Evolutionary conservation across 805 yeast species (phyloP), one percentile per base, ranked within the genome.

Genomic region (Tetrapisispora arboricola): DNA sequence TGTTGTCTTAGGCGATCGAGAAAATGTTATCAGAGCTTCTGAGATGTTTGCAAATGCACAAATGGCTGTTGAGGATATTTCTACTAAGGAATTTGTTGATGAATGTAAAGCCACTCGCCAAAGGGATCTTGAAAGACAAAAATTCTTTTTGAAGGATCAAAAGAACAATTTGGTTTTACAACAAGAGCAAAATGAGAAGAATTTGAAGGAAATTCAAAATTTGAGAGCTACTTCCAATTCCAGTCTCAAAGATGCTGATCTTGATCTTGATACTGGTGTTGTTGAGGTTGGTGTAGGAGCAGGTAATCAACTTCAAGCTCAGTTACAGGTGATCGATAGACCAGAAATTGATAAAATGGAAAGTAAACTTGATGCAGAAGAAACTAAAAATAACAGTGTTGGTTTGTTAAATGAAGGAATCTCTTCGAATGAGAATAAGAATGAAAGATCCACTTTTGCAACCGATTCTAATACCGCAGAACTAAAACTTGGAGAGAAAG

Each of bases 31-130:
- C 31, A 73, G 73, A 50, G 95, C 97, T 0, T 83, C 90, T 42
- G 98, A 92, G 59, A 88, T 92, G 97, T 75, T 75, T 56, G 94
- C 96, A 11, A 88, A 92, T 63, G 95, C 95, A 0, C 95, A 87
- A 60, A 94, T 92, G 57, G 94, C 94, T 6, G 73, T 92, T 40
- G 98, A 92, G 51, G 99, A 92, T 48, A 77, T 88, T 49, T 76
- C 80, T 38, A 64, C 71, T 3, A 80, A 90, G 1, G 83, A 76
- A 28, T 80, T 92, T 42, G 55, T 81, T 19, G 72, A 73, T 32
- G 85, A 86, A 33, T 92, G 97, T 66, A 79, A 75, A 47, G 81
- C 76, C 16, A 67, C 88, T 55, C 71, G 80, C 44, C 67, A 65
- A 38, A 70, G 96, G 46, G 95, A 85, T 52, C 55, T 70, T 24